Conservation (phyloP, 2,329 filamentous ascomycete species). For the Colletotrichum somersetense region DNA sequence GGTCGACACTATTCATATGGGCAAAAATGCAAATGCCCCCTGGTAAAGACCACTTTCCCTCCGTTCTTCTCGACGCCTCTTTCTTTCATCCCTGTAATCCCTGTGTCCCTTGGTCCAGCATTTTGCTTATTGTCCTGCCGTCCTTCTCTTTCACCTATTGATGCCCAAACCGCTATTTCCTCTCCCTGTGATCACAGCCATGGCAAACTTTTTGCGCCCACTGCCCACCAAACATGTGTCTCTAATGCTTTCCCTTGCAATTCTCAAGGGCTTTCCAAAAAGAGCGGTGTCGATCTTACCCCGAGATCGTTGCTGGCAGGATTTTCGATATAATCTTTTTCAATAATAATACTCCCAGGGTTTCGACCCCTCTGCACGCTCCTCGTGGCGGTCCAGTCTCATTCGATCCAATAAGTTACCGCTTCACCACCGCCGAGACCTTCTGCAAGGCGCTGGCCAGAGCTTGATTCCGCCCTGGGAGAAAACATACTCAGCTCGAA, state of each 20-base stretch:
- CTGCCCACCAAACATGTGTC: background rate
- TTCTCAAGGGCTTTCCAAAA: background rate
- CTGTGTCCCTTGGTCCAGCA: background rate
- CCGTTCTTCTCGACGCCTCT: background rate
- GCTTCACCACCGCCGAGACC: background rate
- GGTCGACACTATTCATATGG: background rate
- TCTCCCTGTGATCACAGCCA: background rate
- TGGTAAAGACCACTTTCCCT: background rate
- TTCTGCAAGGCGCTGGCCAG: background rate
- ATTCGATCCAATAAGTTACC: background rate
- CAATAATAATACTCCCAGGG: background rate
- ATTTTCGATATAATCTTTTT: too few relatives aligned
- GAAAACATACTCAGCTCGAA: background rate
- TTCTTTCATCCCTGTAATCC: background rate
- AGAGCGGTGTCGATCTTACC: accelerated
- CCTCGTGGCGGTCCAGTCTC: background rate
- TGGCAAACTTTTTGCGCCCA: background rate
- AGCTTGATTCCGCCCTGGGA: background rate
- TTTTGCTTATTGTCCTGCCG: background rate
- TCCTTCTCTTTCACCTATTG: background rate
- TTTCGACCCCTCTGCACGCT: background rate
- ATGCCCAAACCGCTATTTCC: background rate
- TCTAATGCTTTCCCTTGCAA: background rate
- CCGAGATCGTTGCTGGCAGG: background rate
- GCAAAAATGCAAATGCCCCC: background rate